Evolutionary conservation across 1,139 yeast species (phyloP).

Genomic region (Sugiyamaella xylanicola): DNA sequence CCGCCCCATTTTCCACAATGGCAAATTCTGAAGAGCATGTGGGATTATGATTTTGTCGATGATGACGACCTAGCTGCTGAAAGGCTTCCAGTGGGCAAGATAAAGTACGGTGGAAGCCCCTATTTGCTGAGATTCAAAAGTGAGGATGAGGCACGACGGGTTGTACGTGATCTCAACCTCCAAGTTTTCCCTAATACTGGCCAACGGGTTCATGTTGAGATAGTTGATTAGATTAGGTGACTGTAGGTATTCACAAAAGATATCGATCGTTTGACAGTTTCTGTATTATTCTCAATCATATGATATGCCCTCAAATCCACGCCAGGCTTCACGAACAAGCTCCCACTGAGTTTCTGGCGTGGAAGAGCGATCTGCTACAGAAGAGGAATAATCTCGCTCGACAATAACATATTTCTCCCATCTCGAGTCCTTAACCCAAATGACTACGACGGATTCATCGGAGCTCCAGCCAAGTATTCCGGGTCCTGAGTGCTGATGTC

Average conservation of each 20-base stretch:
- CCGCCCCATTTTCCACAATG: conserved; percentile 42
- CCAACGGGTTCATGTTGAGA: conserved; percentile 43
- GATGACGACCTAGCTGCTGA: conserved; percentile 41
- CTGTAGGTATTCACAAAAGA: no score
- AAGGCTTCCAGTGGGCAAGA: conserved; percentile 36
- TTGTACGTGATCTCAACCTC: conserved; percentile 59
- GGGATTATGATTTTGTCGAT: conserved; percentile 48
- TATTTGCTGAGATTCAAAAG: conserved; percentile 54
- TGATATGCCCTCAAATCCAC: conserved; percentile 51
- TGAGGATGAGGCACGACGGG: conserved; percentile 53
- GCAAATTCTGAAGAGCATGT: conserved; percentile 42
- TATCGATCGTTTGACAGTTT: no score
- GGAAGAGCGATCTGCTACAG: conserved; percentile 22
- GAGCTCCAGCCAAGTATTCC: conserved; percentile 83
- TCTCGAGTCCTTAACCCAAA: conserved; percentile 67
- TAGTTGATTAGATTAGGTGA: conserved; percentile 45
- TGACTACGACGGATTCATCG: conserved; percentile 62
- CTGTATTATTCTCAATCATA: conserved; percentile 15
- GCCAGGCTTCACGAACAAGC: conserved; percentile 76
- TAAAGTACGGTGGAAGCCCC: conserved; percentile 41
- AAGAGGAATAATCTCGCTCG: conserved; percentile 46
- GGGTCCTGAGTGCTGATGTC: conserved; percentile 31
- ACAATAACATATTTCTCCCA: conserved; percentile 86
- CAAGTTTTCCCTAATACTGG: conserved; percentile 45
- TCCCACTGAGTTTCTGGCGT: conserved; percentile 52